A percentile compares a stretch with the other conserved stretches of the same genome.
Evolutionary conservation across 495 filamentous ascomycete species (phyloP).

Genomic region (Neurospora discreta): DNA sequence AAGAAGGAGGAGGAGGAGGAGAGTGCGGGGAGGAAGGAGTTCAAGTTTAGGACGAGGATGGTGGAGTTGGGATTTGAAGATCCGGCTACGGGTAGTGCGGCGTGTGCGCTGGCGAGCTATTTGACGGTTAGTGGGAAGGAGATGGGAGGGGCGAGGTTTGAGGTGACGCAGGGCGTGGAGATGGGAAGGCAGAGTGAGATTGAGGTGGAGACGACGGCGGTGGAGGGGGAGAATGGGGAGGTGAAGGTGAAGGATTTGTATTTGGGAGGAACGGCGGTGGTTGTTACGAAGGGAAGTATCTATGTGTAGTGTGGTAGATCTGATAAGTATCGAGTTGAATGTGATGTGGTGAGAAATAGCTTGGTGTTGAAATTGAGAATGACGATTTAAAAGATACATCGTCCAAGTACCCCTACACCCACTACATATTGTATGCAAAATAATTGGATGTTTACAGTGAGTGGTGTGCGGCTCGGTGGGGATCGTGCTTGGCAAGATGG

Average conservation of each 20-base stretch:
- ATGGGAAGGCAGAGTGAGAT: slow-evolving; percentile 60
- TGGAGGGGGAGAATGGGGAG: slow-evolving; percentile 23
- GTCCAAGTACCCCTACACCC: background rate
- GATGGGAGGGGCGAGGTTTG: slow-evolving; percentile 29
- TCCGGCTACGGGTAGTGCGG: slow-evolving; percentile 58
- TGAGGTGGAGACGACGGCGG: slow-evolving; percentile 25
- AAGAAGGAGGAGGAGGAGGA: slow-evolving; percentile 9
- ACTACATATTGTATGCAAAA: background rate
- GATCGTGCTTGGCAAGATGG: background rate
- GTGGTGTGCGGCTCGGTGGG: background rate
- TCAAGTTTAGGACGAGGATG: slow-evolving; percentile 29
- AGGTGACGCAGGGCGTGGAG: slow-evolving; percentile 64
- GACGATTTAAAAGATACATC: background rate
- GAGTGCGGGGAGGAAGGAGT: slow-evolving; percentile 9
- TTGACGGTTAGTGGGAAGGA: slow-evolving; percentile 37
- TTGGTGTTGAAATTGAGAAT: background rate
- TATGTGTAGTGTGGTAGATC: background rate
- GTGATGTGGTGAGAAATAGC: background rate
- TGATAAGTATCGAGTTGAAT: background rate
- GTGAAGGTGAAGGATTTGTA: slow-evolving; percentile 37
- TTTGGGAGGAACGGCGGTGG: slow-evolving; percentile 46
- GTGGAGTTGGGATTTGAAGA: slow-evolving; percentile 54
- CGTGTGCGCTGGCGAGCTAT: slow-evolving; percentile 44
- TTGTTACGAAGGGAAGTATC: slow-evolving; percentile 43
- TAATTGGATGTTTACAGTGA: background rate